Evolutionary conservation across 345 rosid genomes (phyloP).

Genomic region (Gossypium arboreum): DNA sequence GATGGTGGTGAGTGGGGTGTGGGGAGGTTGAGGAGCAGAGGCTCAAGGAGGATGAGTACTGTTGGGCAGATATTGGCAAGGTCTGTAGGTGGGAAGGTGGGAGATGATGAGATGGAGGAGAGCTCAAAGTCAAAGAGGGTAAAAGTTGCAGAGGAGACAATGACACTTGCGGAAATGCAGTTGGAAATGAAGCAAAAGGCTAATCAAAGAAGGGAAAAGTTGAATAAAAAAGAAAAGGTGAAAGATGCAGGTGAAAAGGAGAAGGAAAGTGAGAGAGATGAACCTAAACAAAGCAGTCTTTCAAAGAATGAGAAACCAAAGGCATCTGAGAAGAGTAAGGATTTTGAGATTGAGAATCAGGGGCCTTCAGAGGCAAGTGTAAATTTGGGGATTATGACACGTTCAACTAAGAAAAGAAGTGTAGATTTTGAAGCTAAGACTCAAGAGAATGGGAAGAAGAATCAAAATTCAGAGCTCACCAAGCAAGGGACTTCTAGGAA

Average conservation of each 20-base stretch:
- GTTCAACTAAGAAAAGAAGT: slow-evolving; percentile 22
- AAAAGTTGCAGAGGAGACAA: slow-evolving; percentile 44
- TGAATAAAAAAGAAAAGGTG: slow-evolving; percentile 27
- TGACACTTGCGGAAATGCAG: slow-evolving; percentile 87
- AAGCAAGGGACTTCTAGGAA: slow-evolving; percentile 21
- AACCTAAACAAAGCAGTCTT: slow-evolving; percentile 12
- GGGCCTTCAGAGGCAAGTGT: slow-evolving; percentile 23
- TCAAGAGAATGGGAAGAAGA: slow-evolving; percentile 26
- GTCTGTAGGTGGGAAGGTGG: slow-evolving; percentile 25
- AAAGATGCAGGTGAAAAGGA: slow-evolving; percentile 22
- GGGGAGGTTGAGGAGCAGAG: slow-evolving; percentile 35
- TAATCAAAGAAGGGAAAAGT: slow-evolving; percentile 28
- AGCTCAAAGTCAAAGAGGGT: slow-evolving; percentile 23
- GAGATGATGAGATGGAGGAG: slow-evolving; percentile 11
- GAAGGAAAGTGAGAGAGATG: slow-evolving; percentile 17
- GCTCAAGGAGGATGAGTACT: slow-evolving; percentile 30
- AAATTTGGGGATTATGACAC: neutral
- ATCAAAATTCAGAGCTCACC: slow-evolving; percentile 20
- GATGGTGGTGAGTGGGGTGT: slow-evolving; percentile 29
- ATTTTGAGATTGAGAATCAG: slow-evolving; percentile 14
- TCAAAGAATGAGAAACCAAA: slow-evolving; percentile 25
- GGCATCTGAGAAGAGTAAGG: slow-evolving; percentile 24
- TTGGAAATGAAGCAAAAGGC: slow-evolving; percentile 38
- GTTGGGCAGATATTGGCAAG: slow-evolving; percentile 39
- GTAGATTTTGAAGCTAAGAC: slow-evolving; percentile 25